A percentile compares a stretch with the other conserved stretches of the same genome.
Evolutionary conservation across 2,329 filamentous ascomycete species (phyloP).

Genomic region (Xylaria sp.): DNA sequence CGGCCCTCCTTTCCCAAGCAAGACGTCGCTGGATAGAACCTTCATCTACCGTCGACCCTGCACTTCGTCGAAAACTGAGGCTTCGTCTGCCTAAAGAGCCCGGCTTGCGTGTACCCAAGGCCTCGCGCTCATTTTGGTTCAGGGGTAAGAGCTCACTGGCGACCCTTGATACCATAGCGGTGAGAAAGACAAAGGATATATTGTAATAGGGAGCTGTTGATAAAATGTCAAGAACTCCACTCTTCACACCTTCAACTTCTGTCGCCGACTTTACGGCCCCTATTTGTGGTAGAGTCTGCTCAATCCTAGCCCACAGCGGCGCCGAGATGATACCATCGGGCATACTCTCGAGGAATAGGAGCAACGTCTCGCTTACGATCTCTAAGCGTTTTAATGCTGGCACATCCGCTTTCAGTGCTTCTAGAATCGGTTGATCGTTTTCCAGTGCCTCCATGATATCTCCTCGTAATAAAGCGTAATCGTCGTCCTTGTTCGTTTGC

Average conservation of each 20-base stretch:
- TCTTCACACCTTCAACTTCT: constrained; percentile 59
- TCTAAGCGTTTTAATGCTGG: constrained; percentile 78
- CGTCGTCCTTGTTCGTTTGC: constrained; percentile 45
- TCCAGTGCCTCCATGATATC: constrained; percentile 76
- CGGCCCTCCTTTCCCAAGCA: constrained; percentile 69
- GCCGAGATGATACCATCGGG: constrained; percentile 82
- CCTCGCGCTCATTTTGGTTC: constrained; percentile 53
- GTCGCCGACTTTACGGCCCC: constrained; percentile 35
- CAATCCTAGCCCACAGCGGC: constrained; percentile 76
- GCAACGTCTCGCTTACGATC: constrained; percentile 74
- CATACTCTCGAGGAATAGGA: constrained; percentile 79
- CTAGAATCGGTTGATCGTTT: constrained; percentile 69
- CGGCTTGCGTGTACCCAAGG: constrained; percentile 45
- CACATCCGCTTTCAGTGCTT: constrained; percentile 71
- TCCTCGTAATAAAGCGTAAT: constrained; percentile 46
- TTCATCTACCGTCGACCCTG: constrained; percentile 50
- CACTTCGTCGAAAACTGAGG: constrained; percentile 58
- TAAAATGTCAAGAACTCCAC: constrained; percentile 76
- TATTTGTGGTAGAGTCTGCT: constrained; percentile 63
- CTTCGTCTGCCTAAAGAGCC: constrained; percentile 55
- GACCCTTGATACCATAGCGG: constrained; percentile 74
- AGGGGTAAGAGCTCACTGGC: constrained; percentile 61
- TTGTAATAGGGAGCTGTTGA: constrained; percentile 80
- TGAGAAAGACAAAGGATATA: constrained; percentile 89
- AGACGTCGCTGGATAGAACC: constrained; percentile 65